Conservation (phyloP, 1,284 basidiomycete genomes). For the Cutaneotrichosporon cyanovorans region DNA sequence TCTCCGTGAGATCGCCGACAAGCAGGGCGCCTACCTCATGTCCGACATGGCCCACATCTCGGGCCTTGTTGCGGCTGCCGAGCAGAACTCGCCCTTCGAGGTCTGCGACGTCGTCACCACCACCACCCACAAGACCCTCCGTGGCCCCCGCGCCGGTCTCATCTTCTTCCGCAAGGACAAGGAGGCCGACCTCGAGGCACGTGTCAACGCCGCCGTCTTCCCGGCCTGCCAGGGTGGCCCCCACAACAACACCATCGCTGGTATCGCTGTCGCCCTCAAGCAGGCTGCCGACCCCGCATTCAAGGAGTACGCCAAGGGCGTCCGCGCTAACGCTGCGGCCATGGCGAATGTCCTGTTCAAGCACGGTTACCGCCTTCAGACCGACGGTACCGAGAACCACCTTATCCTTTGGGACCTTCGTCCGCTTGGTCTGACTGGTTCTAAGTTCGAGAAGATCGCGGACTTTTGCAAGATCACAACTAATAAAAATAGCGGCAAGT, state of each 20-base stretch:
- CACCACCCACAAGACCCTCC: conserved; percentile 98
- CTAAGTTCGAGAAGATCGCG: conserved; percentile 97
- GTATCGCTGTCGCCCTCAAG: conserved; percentile 87
- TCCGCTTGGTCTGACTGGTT: conserved; percentile 88
- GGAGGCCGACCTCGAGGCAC: conserved; percentile 77
- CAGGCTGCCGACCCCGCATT: conserved; percentile 87
- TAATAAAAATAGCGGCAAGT: conserved; percentile 57
- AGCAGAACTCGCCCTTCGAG: conserved; percentile 89
- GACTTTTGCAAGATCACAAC: conserved; percentile 88
- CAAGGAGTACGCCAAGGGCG: conserved; percentile 89
- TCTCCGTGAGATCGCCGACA: conserved; percentile 74
- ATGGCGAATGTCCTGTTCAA: conserved; percentile 64
- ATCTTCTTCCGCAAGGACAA: conserved; percentile 98
- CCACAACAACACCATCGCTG: conserved; percentile 99
- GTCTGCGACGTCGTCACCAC: conserved; percentile 97
- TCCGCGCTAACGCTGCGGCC: conserved; percentile 76
- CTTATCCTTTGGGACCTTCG: conserved; percentile 96
- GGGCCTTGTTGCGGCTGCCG: conserved; percentile 88
- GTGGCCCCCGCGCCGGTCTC: conserved; percentile 94
- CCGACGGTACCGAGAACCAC: conserved; percentile 94
- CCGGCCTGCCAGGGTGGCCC: conserved; percentile 99
- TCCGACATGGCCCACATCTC: conserved; percentile 97
- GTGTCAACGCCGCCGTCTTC: conserved; percentile 98
- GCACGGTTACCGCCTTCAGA: conserved; percentile 92
- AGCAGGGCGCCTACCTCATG: conserved; percentile 86